Conservation (phyloP, 2,329 filamentous ascomycete species). For the Sclerotinia spermophila region DNA sequence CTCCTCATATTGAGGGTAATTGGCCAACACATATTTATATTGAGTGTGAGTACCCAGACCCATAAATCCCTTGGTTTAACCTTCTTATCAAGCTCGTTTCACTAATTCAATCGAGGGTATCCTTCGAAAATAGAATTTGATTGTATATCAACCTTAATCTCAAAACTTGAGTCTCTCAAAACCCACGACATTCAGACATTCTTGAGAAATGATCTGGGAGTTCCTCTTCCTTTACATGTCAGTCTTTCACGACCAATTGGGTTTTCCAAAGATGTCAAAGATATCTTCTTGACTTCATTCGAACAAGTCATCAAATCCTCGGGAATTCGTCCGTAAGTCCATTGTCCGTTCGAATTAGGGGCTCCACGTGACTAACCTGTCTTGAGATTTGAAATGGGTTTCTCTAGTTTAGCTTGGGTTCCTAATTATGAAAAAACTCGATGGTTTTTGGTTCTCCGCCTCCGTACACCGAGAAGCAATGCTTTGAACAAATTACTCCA, state of each 20-base stretch:
- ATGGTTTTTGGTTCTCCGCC: slow-evolving; percentile 78
- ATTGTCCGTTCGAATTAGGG: not conserved
- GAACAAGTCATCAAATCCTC: slow-evolving; percentile 42
- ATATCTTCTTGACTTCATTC: slow-evolving; percentile 60
- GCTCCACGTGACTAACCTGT: not conserved
- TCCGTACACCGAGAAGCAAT: slow-evolving; percentile 46
- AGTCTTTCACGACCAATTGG: slow-evolving; percentile 81
- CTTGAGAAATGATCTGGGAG: slow-evolving; percentile 72
- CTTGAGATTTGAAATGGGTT: slow-evolving; percentile 31
- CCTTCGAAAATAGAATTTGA: slow-evolving; percentile 48
- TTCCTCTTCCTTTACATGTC: slow-evolving; percentile 79
- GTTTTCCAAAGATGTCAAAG: slow-evolving; percentile 68
- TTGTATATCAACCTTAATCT: slow-evolving; percentile 45
- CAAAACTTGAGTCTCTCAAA: slow-evolving; percentile 35
- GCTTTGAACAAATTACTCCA: slow-evolving; percentile 60
- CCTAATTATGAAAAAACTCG: slow-evolving; percentile 64
- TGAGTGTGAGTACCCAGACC: slow-evolving; percentile 64
- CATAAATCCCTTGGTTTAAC: slow-evolving; percentile 9
- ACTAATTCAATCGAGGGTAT: slow-evolving; percentile 47
- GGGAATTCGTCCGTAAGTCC: slow-evolving; percentile 44
- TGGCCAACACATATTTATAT: slow-evolving; percentile 93
- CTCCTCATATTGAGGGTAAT: slow-evolving; percentile 80
- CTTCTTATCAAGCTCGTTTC: slow-evolving; percentile 9
- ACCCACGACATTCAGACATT: slow-evolving; percentile 57
- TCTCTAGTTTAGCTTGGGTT: slow-evolving; percentile 57